Conservation (phyloP, 2,329 filamentous ascomycete species). For the Pseudogymnoascus sp. region DNA sequence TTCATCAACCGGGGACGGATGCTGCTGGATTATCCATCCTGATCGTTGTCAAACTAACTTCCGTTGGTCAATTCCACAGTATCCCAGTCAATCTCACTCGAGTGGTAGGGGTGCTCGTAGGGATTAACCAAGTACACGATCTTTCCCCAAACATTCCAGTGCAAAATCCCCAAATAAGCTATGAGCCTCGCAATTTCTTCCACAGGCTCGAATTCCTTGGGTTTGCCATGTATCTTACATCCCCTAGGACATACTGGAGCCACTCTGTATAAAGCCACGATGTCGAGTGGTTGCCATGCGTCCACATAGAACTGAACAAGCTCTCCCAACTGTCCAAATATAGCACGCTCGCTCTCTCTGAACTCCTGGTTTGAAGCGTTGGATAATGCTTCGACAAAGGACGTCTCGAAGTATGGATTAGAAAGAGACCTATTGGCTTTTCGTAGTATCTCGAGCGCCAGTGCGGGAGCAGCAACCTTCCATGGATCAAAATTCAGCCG, state of each 20-base stretch:
- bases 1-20: not conserved
- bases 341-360: not conserved
- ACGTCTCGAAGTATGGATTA: constrained; percentile 15
- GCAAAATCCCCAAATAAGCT: constrained; percentile 73
- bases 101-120: constrained; percentile 12
- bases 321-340: not conserved
- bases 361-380: not conserved
- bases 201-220: constrained; percentile 25
- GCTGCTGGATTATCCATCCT: not conserved
- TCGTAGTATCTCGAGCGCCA: constrained; percentile 11
- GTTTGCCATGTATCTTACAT: not conserved
- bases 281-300: constrained; percentile 12
- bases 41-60: not conserved
- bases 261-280: not conserved
- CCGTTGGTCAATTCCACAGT: not conserved
- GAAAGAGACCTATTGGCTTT: constrained; percentile 21
- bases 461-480: not conserved
- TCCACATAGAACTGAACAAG: not conserved
- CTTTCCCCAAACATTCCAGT: constrained; percentile 82
- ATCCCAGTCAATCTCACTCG: not conserved
- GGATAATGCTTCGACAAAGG: not conserved
- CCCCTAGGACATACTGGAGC: not conserved
- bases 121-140: constrained; percentile 52
- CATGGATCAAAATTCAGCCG: constrained; percentile 15
- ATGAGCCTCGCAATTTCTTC: constrained; percentile 67